A percentile compares a stretch with the other conserved stretches of the same genome.
Evolutionary conservation across 2,329 filamentous ascomycete genomes (phyloP).

Genomic region (Epichloe uncinata): DNA sequence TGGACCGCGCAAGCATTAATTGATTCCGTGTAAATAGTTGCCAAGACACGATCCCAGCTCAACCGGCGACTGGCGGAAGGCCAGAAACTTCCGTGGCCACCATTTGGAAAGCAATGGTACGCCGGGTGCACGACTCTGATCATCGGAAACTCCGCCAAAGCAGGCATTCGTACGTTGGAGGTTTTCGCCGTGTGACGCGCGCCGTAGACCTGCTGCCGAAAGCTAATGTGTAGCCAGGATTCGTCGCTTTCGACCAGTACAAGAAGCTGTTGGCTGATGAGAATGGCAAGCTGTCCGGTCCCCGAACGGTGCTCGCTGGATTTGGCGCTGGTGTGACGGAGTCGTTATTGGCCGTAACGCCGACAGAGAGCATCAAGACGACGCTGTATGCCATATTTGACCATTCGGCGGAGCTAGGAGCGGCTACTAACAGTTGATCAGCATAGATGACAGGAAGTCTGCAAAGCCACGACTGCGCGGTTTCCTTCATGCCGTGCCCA

Average conservation of each 20-base stretch:
- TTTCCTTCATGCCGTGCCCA: slow-evolving; percentile 76
- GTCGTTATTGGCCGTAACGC: slow-evolving; percentile 83
- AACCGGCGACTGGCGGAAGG: slow-evolving; percentile 70
- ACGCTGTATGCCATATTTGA: slow-evolving; percentile 45
- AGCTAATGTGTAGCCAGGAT: slow-evolving; percentile 28
- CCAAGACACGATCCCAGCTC: slow-evolving; percentile 88
- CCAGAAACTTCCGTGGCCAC: slow-evolving; percentile 87
- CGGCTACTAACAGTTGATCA: slow-evolving; percentile 18
- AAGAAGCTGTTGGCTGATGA: slow-evolving; percentile 70
- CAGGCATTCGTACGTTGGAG: slow-evolving; percentile 66
- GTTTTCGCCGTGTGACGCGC: not conserved
- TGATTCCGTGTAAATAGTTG: slow-evolving; percentile 40
- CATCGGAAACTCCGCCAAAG: slow-evolving; percentile 92
- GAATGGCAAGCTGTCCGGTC: slow-evolving; percentile 79
- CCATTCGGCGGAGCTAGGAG: not conserved
- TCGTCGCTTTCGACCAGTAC: slow-evolving; percentile 93
- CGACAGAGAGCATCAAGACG: slow-evolving; percentile 97
- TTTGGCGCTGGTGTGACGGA: slow-evolving; percentile 94
- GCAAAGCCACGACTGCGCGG: slow-evolving; percentile 77
- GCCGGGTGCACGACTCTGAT: slow-evolving; percentile 95
- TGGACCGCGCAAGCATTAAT: slow-evolving; percentile 2
- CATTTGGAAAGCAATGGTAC: slow-evolving; percentile 91
- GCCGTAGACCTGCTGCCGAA: not conserved
- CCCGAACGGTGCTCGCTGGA: slow-evolving; percentile 80
- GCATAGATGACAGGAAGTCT: slow-evolving; percentile 88